A percentile compares a stretch with the other conserved stretches of the same genome.
These are phyloP conservation scores for Pseudogymnoascus sp. DNA, from an alignment of 2,329 filamentous ascomycete species.

Conservation along the genomic window DNA sequence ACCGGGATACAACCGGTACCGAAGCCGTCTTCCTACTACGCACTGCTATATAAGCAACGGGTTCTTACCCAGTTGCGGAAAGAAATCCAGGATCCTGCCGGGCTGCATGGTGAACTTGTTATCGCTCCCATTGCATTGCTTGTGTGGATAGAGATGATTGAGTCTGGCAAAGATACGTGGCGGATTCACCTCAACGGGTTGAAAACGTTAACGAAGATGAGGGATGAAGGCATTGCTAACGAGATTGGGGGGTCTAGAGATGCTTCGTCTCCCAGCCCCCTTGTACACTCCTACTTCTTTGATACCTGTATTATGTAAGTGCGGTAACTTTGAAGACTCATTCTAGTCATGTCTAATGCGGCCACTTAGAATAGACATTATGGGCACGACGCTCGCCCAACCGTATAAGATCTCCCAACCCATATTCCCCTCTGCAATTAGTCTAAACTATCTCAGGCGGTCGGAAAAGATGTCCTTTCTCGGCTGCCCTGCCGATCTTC, in stretches of 20 bases:
- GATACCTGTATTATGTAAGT: slow-evolving; percentile 37
- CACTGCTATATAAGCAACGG: not conserved
- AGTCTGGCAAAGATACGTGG: slow-evolving; percentile 41
- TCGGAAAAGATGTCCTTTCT: not conserved
- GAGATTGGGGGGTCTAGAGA: slow-evolving; percentile 33
- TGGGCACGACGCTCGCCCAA: not conserved
- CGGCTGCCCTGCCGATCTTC: not conserved
- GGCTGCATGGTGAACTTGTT: slow-evolving; percentile 34
- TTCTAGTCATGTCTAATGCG: not conserved
- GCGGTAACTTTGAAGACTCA: not conserved
- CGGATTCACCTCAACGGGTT: slow-evolving; percentile 40
- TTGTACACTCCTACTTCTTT: slow-evolving; percentile 32
- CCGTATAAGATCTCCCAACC: not conserved
- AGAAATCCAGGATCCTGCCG: slow-evolving; percentile 29
- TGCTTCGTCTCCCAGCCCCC: not conserved
- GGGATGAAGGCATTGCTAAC: slow-evolving; percentile 23
- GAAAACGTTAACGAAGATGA: slow-evolving; percentile 35
- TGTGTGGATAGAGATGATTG: slow-evolving; percentile 43
- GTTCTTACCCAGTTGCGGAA: not conserved
- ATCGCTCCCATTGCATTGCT: slow-evolving; percentile 41
- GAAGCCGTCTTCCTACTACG: not conserved
- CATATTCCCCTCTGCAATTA: not conserved
- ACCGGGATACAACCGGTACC: not conserved
- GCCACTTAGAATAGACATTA: not conserved
- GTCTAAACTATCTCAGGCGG: not conserved